phyloP scores from a whole-genome alignment of 306 rosid genomes.

The Sicyos edulis region DNA sequence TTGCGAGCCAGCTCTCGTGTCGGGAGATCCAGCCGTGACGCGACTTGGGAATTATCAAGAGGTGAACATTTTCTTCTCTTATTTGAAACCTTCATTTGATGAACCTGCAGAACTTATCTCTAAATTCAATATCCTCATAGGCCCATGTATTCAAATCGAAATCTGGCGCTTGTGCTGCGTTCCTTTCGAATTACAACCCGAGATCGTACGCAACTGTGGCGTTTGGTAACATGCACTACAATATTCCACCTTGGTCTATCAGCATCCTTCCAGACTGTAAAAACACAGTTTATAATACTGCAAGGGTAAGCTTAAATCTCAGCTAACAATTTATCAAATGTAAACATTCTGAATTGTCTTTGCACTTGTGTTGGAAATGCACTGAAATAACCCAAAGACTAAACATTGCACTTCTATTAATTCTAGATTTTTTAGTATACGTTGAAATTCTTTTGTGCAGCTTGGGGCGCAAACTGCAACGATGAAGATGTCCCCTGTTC shows the following conservation, averaged over 20 bases:
- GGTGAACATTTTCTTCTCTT: conserved; percentile 37
- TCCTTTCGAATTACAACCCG: conserved; percentile 76
- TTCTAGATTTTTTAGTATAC: neutral
- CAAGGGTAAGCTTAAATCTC: conserved; percentile 64
- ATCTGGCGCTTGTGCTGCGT: conserved; percentile 90
- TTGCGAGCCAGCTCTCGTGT: conserved; percentile 82
- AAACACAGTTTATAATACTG: conserved; percentile 87
- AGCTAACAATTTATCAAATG: neutral
- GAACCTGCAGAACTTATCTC: conserved; percentile 18
- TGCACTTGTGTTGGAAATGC: too few species aligned
- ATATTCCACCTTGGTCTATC: conserved; percentile 96
- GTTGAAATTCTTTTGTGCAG: conserved; percentile 32
- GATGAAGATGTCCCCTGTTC: conserved; percentile 89
- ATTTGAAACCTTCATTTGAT: conserved; percentile 18
- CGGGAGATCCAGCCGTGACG: conserved; percentile 58
- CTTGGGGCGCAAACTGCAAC: conserved; percentile 71
- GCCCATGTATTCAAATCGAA: conserved; percentile 82
- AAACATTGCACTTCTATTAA: neutral
- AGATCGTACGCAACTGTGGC: conserved; percentile 60
- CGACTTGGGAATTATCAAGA: conserved; percentile 69
- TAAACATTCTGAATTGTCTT: neutral
- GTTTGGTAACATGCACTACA: conserved; percentile 75
- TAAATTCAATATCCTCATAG: conserved; percentile 31
- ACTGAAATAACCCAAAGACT: neutral
- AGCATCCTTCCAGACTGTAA: conserved; percentile 97